Evolutionary conservation across 2,329 filamentous ascomycete genomes (phyloP).

Genomic region (Clarireedia hainanense): DNA sequence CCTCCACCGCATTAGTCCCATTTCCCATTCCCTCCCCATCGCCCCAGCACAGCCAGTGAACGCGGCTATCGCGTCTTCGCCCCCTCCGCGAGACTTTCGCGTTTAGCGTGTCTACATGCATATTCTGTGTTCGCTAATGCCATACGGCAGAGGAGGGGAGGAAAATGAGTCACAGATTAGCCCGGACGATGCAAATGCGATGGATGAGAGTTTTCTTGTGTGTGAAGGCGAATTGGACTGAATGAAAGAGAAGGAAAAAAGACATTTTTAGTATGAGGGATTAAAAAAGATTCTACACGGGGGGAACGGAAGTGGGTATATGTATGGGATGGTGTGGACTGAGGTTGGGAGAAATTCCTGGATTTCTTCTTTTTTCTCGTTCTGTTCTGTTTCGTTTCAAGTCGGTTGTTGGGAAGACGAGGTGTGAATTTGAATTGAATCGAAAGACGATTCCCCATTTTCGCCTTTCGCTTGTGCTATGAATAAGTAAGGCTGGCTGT

Average conservation of each 20-base stretch:
- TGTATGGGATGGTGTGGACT: not conserved
- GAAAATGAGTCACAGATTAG: conserved; percentile 4
- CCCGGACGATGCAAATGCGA: not conserved
- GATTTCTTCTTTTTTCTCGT: not conserved
- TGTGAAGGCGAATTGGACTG: not conserved
- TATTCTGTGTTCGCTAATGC: not conserved
- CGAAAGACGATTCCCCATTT: no score
- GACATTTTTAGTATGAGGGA: not conserved
- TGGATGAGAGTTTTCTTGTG: not conserved
- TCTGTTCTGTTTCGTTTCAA: not conserved
- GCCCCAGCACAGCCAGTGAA: not conserved
- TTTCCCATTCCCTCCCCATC: not conserved
- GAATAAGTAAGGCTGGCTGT: no score
- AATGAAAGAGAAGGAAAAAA: not conserved
- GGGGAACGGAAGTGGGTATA: not conserved
- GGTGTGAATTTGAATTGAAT: not conserved
- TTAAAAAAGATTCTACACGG: not conserved
- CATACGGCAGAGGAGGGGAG: not conserved
- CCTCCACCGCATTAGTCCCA: no score
- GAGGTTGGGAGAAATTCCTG: not conserved
- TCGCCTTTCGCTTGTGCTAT: no score
- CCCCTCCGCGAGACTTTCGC: not conserved
- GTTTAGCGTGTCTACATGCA: not conserved
- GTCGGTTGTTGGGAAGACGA: not conserved
- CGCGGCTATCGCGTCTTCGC: not conserved